A percentile compares a stretch with the other conserved stretches of the same genome.
phyloP scores from a whole-genome alignment of 352 stramenopile genomes.

The Aphanomyces stellatus region DNA sequence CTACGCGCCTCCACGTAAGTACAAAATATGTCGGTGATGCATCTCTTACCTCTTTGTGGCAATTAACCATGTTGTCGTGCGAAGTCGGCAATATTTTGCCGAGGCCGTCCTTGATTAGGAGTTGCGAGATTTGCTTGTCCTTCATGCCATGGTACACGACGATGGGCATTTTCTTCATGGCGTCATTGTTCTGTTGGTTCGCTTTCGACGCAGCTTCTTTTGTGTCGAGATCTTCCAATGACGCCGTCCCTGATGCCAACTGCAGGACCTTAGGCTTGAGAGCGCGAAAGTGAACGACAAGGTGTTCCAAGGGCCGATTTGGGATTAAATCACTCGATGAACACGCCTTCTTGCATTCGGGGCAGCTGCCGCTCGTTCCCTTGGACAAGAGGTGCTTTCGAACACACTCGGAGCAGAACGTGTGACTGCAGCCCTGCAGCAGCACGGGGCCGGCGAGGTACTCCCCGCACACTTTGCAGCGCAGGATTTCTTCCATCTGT shows the following conservation, averaged over 20 bases:
- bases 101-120: conserved; percentile 62
- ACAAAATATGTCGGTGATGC: not conserved
- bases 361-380: conserved; percentile 60
- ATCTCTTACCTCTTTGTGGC: conserved; percentile 77
- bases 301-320: conserved; percentile 66
- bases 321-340: conserved; percentile 45
- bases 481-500: conserved; percentile 63
- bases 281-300: conserved; percentile 53
- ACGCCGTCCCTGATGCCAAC: conserved; percentile 23
- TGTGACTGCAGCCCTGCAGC: conserved; percentile 46
- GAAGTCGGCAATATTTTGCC: conserved; percentile 34
- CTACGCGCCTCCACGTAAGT: too few species aligned
- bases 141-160: conserved; percentile 82
- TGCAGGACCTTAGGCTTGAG: conserved; percentile 60
- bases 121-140: conserved; percentile 65
- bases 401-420: conserved; percentile 79
- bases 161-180: conserved; percentile 53
- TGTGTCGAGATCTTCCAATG: conserved; percentile 8
- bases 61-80: conserved; percentile 79
- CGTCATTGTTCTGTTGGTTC: conserved; percentile 21
- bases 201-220: not conserved
- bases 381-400: conserved; percentile 66
- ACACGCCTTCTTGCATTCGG: conserved; percentile 69
- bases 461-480: conserved; percentile 76
- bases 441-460: conserved; percentile 77